These are phyloP conservation scores for Plantago rigida DNA, from an alignment of 305 asterid species.

Conservation along the genomic window DNA sequence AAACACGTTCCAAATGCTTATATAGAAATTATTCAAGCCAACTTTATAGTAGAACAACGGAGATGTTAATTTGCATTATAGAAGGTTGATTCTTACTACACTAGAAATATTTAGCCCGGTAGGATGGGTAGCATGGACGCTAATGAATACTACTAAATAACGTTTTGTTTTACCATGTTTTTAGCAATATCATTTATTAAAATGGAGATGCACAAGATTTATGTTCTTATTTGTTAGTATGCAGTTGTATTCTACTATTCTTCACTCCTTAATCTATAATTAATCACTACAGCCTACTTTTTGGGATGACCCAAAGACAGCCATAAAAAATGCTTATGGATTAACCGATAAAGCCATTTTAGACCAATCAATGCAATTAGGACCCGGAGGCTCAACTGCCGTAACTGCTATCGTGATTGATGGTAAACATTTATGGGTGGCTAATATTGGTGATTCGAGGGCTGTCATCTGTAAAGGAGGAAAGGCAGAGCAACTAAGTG, in stretches of 20 bases:
- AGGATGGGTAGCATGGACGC: too few species aligned
- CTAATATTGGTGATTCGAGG: slow-evolving; percentile 77
- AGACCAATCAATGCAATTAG: slow-evolving; percentile 58
- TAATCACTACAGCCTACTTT: slow-evolving; percentile 48
- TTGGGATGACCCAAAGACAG: slow-evolving; percentile 59
- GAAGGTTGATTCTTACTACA: too few species aligned
- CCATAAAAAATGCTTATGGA: slow-evolving; percentile 57
- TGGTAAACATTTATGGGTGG: slow-evolving; percentile 77
- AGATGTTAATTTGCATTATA: too few species aligned
- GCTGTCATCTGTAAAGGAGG: slow-evolving; percentile 62
- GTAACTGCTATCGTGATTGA: slow-evolving; percentile 80
- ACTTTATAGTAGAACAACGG: neutral
- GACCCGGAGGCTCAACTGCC: slow-evolving; percentile 92
- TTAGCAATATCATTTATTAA: too few species aligned
- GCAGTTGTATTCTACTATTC: too few species aligned
- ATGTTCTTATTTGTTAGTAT: too few species aligned
- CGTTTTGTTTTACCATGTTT: too few species aligned
- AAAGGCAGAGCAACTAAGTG: slow-evolving; percentile 58
- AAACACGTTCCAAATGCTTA: neutral
- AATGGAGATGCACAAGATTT: too few species aligned
- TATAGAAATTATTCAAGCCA: neutral
- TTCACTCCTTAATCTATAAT: slow-evolving; percentile 13
- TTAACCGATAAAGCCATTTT: slow-evolving; percentile 58
- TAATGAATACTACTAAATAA: too few species aligned
- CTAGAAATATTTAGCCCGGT: too few species aligned